Base-by-base conservation (phyloP, 441 rosid genomes). In the Croton laevigatus region DNA sequence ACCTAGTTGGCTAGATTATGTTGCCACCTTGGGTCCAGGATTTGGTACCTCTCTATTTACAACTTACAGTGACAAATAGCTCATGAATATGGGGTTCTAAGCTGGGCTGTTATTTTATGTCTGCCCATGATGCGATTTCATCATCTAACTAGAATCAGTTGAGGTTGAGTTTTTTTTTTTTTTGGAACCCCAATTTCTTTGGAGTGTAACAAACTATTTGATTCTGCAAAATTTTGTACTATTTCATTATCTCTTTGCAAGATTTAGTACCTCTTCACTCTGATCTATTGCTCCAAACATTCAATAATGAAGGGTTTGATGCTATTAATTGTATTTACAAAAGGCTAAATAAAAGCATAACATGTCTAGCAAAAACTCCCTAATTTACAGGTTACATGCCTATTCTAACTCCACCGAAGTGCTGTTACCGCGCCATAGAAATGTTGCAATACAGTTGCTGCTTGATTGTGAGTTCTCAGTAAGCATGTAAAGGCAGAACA, bases 401-500 rank as follows among this genome's bases (percentile, higher is more conserved):
- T 27, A 27, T 45, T 86, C 86, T 44, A 65, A 75, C 58, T 82
- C 86, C 0, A 69, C 69, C 37, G 70, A 10, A 44, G 66, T 16
- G 20, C 80, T 73, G 59, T 79, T 81, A 76, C 81, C 74, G 68
- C 77, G 83, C 73, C 80, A 75, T 46, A 80, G 66, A 65, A 82
- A 65, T 71, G 65, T 57, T 8, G 83, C 78, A 9, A 80, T 45
- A 44, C 72, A 51, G 16, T 61, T 70, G 68, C 83, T 78, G 74
- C 80, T 69, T 37, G 86, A 75, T 65, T 78, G 86, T 9, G 86
- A 84, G 80, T 66, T 83, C 79, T 87, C 86, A 9, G 82, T 83
- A 17, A 91, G 75, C 80, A 83, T 77, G 80, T 79, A 88, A 65
- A 88, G 82, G 71, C 94, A 92, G 82, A 90, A 90, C 73, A 88